Evolutionary conservation across 768 basidiomycete species (phyloP), one percentile per base, ranked within the genome.

Genomic region (Grammothele lineata): DNA sequence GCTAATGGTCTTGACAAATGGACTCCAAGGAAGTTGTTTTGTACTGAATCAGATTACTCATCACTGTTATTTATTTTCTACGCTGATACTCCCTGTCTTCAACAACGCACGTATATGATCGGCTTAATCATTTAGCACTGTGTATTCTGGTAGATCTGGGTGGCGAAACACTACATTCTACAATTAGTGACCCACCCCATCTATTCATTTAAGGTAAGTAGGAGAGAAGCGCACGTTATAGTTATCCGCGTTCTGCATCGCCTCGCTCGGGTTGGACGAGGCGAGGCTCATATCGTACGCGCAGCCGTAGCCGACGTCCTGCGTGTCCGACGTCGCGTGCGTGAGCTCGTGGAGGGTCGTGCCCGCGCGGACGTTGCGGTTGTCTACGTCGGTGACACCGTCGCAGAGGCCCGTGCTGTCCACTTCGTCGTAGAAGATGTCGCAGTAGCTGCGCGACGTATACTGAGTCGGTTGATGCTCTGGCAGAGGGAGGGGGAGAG

Each of bases 341-440:
- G 71, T 73, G 41, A 74, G 60, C 71, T 75, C 73, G 48, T 76
- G 73, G 21, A 76, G 66, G 40, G 67, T 70, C n/a, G 73, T 74
- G 26, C 71, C 74, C 41, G 72, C 72, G 44, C 74, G 71, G 50
- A 72, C 59, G 57, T 71, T 73, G 54, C 72, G 71, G 17, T 70
- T 65, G 9, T 67, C 63, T 26, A 75, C 73, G n/a, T n/a, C n/a
- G 19, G 66, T 61, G 18, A 71, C 74, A n/a, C 69, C 71, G 40
- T 57, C 58, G 67, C 74, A 76, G 24, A 74, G 67, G 38, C 48
- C 57, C 33, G 57, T 40, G 26, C 60, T 63, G 8, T 71, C 30
- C 10, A 73, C 70, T 55, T 76, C 68, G 47, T 67, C 65, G 66
- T 71, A 76, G 69, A 76, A 75, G 53, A 70, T 61, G 52, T 55